These are phyloP conservation scores for Urochloa ruziziensis DNA, from an alignment of 176 grass and related monocot genomes.

Conservation along the genomic window DNA sequence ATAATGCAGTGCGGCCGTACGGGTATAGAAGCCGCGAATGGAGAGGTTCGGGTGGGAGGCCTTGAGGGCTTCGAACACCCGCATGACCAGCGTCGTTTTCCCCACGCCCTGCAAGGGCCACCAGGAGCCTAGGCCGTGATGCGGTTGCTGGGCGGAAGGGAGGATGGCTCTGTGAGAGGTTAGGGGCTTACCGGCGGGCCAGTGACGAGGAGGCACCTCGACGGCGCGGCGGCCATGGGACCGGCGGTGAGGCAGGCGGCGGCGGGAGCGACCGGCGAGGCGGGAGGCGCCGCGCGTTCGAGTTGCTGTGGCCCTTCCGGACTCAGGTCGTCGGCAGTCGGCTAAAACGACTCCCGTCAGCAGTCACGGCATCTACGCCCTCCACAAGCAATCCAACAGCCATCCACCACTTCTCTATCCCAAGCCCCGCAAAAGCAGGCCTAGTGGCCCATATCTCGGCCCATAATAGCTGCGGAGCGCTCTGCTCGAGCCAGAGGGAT, in stretches of 20 bases:
- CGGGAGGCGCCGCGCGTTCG: neutral
- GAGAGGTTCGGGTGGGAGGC: conserved; percentile 57
- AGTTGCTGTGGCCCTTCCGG: neutral
- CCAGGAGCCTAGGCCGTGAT: neutral
- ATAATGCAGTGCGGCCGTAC: conserved; percentile 57
- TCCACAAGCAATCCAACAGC: no score
- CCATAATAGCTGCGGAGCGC: no score
- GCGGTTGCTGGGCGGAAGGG: neutral
- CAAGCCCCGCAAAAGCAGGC: no score
- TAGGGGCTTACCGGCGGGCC: conserved; percentile 60
- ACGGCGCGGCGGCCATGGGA: conserved; percentile 42
- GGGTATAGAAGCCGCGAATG: conserved; percentile 81
- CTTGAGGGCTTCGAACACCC: conserved; percentile 63
- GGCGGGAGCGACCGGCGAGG: neutral
- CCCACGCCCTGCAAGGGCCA: conserved; percentile 66
- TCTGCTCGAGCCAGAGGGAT: no score
- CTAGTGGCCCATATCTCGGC: no score
- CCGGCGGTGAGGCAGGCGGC: neutral
- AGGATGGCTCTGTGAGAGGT: neutral
- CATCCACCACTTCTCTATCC: no score
- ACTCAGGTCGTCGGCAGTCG: no score
- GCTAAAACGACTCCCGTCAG: no score
- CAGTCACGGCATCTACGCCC: no score
- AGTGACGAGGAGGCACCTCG: conserved; percentile 80
- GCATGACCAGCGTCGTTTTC: conserved; percentile 85